phyloP scores from a whole-genome alignment of 805 yeast genomes.

The Sugiyamaella mastotermitis region DNA sequence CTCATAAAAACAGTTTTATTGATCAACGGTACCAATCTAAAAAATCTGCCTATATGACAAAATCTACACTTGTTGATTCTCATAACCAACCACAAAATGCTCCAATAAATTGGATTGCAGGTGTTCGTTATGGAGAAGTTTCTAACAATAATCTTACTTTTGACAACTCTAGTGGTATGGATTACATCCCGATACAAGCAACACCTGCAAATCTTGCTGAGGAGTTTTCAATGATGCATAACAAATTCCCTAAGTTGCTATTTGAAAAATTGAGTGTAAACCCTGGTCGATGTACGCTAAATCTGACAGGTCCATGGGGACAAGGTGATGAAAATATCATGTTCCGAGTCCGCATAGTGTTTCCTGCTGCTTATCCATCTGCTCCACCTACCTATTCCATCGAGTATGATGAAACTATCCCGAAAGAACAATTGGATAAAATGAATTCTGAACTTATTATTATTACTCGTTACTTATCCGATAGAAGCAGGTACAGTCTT shows the following conservation, averaged over 20 bases:
- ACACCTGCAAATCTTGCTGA: slow-evolving; percentile 71
- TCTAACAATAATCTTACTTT: slow-evolving; percentile 3
- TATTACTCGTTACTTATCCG: slow-evolving; percentile 52
- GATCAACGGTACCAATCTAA: neutral
- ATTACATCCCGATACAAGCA: too few relatives aligned
- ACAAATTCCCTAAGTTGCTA: slow-evolving; percentile 76
- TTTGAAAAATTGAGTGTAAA: slow-evolving; percentile 87
- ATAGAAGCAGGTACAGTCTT: slow-evolving; percentile 58
- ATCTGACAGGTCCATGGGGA: slow-evolving; percentile 79
- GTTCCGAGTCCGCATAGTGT: slow-evolving; percentile 62
- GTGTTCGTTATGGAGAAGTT: slow-evolving; percentile 68
- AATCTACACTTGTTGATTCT: slow-evolving; percentile 22
- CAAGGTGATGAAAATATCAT: slow-evolving; percentile 41
- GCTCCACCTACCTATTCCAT: slow-evolving; percentile 54
- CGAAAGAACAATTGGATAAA: slow-evolving; percentile 42
- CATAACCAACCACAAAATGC: slow-evolving; percentile 35
- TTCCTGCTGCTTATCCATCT: slow-evolving; percentile 71
- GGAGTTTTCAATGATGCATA: slow-evolving; percentile 84
- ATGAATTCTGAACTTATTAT: slow-evolving; percentile 47
- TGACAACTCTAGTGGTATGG: slow-evolving; percentile 14
- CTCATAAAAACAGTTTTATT: neutral
- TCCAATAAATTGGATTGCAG: slow-evolving; percentile 88
- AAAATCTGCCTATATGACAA: slow-evolving; percentile 17
- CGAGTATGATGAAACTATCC: slow-evolving; percentile 75
- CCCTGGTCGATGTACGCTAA: slow-evolving; percentile 69